Evolutionary conservation across 768 basidiomycete species (phyloP), one percentile per base, ranked within the genome.

Genomic region (Mycena maculata): DNA sequence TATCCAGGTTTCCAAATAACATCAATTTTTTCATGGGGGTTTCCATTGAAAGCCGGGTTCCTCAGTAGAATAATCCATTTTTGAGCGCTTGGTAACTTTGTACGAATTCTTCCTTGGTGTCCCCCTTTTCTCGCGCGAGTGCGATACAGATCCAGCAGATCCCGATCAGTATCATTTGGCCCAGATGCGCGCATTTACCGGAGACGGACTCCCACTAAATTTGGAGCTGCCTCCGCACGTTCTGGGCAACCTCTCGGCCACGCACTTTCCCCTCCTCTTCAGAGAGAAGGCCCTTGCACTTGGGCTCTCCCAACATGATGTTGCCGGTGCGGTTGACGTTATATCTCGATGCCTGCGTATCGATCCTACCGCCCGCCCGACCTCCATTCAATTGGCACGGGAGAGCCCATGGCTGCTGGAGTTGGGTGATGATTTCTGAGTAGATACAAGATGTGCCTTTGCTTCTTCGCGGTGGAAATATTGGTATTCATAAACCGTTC

Each of bases 101-200:
- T 69, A 58, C 39, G 64, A 69, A 52, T 49, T 66, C 31, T 20
- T 69, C 25, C 9, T 53, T 7, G 63, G 68, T 20, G 27, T 31
- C 13, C 33, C 27, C 44, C 42, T 69, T 30, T 69, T 69, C 41
- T 30, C 27, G 23, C 16, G 27, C 39, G 28, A 53, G 22, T 16
- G n/a, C 27, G n/a, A 28, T 25, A 45, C 13, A 25, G 30, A 45
- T n/a, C n/a, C n/a, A n/a, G n/a, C n/a, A 27, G 45, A 58, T 3
- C 28, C 57, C 31, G 44, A 58, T 23, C 44, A 58, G 20, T 25
- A 31, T 12, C n/a, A 44, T n/a, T n/a, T n/a, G 30, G 42, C 44
- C n/a, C 57, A 36, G 8, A 45, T 47, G 57, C 44, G n/a, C 45
- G 57, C 57, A 6, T 31, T 47, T 18, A 58, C 57, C 28, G 44